Base-by-base conservation (phyloP, 257 asterid species). In the Lithospermum erythrorhizon region DNA sequence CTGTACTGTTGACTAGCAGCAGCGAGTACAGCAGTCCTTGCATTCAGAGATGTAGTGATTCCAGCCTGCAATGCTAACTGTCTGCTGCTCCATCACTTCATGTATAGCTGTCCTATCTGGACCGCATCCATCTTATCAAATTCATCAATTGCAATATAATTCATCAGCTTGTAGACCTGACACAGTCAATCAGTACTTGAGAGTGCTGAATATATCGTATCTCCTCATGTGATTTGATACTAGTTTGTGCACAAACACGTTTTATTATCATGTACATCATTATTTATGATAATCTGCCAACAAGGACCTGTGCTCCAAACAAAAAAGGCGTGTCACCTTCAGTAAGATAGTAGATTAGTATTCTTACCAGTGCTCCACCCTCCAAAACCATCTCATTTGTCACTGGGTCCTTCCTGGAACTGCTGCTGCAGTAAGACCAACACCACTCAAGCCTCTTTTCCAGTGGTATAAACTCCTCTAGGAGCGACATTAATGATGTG, bases 71-170 rank as follows among this genome's bases (percentile, higher is more conserved):
- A 89, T 93, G 75, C 96, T 93, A 60, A 93, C 97, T 61, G 99
- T 93, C 82, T 93, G 97, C 81, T 93, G 99, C 80, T 93, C 99
- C 99, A 93, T 89, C 58, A 93, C 99, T 82, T 93, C 99, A 70
- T 89, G 99, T 63, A 93, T 89, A 45, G 97, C 95, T 49, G 99
- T 93, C 57, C 97, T 87, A 69, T 93, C 99, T 30, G 89, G 81
- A n/a, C n/a, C 61, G 89, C 99, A 20, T 93, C 97, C 99, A 93
- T 93, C 73, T 93, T 93, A 80, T 93, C 99, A 4, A 93, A 93
- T 76, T 93, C 97, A 68, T 93, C 99, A 56, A 93, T 93, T 74
- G 99, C 99, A 73, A 93, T 35, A 89, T 93, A 53, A 89, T 89
- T n/a, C n/a, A 73, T 93, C 99, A 8, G 97, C 95, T 53, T 89